Evolutionary conservation across 2,329 filamentous ascomycete species (phyloP).

Genomic region (Podosphaera fusca): DNA sequence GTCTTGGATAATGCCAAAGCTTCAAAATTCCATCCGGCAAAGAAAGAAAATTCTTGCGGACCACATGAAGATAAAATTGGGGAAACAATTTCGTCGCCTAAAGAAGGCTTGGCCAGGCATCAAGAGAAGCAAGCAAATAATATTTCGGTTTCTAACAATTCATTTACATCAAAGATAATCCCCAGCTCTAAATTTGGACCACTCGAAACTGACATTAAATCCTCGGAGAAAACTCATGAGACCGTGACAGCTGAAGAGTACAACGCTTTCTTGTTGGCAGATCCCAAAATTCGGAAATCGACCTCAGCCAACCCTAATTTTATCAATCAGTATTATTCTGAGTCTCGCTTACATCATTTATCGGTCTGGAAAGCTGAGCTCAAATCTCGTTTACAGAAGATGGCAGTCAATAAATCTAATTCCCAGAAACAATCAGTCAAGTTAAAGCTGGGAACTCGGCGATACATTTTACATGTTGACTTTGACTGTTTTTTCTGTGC

Average conservation of each 20-base stretch:
- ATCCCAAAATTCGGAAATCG: slow-evolving; percentile 68
- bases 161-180: no score
- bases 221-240: slow-evolving; percentile 9
- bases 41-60: background rate
- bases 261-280: slow-evolving; percentile 62
- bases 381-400: slow-evolving; percentile 65
- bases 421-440: slow-evolving; percentile 24
- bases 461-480: slow-evolving; percentile 86
- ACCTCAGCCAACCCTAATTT: slow-evolving; percentile 88
- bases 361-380: slow-evolving; percentile 93
- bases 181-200: no score
- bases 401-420: slow-evolving; percentile 45
- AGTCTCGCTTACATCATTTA: slow-evolving; percentile 82
- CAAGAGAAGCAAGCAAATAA: no score
- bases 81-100: no score
- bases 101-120: no score
- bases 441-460: slow-evolving; percentile 36
- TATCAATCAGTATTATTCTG: slow-evolving; percentile 79
- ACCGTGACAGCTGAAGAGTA: slow-evolving; percentile 71
- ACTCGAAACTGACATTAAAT: slow-evolving; percentile 4
- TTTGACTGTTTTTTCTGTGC: slow-evolving; percentile 98
- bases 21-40: background rate
- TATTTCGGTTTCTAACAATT: no score
- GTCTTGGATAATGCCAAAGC: slow-evolving; percentile 10
- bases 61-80: background rate